Evolutionary conservation across 352 stramenopile genomes (phyloP).

Genomic region (Globisporangium carolinianum): DNA sequence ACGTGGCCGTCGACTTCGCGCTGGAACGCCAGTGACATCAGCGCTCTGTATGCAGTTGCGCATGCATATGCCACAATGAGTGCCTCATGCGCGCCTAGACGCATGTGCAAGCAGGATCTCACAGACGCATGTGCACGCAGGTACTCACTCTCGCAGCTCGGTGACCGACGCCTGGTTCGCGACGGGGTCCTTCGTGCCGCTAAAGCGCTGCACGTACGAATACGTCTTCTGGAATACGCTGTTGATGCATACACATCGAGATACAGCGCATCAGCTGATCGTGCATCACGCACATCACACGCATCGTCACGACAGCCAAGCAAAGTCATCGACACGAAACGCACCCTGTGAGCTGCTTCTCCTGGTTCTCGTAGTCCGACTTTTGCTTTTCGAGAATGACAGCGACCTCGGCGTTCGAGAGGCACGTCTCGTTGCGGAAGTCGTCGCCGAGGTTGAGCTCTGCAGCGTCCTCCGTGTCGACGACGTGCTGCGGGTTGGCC

Average conservation of each 20-base stretch:
- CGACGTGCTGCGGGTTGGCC: conserved; percentile 79
- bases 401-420: conserved; percentile 86
- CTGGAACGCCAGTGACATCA: conserved; percentile 83
- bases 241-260: conserved; percentile 2
- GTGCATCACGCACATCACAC: too few relatives aligned
- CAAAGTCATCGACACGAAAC: neutral
- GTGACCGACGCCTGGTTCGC: conserved; percentile 87
- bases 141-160: conserved; percentile 78
- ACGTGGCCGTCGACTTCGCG: conserved; percentile 65
- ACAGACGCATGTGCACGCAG: neutral
- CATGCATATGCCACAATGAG: neutral
- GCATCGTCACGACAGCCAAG: too few relatives aligned
- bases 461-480: conserved; percentile 87
- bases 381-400: conserved; percentile 90
- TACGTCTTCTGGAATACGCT: conserved; percentile 91
- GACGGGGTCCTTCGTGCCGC: conserved; percentile 88
- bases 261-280: neutral
- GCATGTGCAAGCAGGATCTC: neutral
- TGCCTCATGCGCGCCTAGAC: neutral
- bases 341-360: conserved; percentile 84
- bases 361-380: conserved; percentile 86
- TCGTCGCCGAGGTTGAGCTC: conserved; percentile 86
- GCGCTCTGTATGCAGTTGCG: conserved; percentile 28
- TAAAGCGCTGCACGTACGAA: conserved; percentile 89
- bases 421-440: conserved; percentile 85